Evolutionary conservation across 1,284 basidiomycete genomes (phyloP), one percentile per base, ranked within the genome.

Genomic region (Leccinum pallidistipes): DNA sequence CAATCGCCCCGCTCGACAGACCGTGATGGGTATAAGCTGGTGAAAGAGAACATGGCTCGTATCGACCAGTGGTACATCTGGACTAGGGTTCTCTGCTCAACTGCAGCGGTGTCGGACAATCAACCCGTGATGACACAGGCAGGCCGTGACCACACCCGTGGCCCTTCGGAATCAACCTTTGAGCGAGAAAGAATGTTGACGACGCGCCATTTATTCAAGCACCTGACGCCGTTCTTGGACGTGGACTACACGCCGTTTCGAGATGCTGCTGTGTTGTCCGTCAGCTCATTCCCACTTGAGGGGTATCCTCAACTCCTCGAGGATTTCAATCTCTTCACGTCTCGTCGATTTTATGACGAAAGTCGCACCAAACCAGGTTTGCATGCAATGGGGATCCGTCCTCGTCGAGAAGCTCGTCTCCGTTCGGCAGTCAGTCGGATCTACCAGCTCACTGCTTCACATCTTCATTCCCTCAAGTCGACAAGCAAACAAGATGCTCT

Each of bases 351-450:
- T 65, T 91, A 90, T 65, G 91, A 94, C 63, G 92, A 94, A 64
- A 80, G 83, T 32, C 77, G 86, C 60, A 76, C 80, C 14, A 92
- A 88, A 75, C 73, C 78, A 88, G 62, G 85, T 86, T 60, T 80
- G 81, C 7, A 80, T 89, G 50, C 82, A 83, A 73, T 75, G 6
- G 72, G 79, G 16, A 84, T 86, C 32, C 84, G 90, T 5, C 84
- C 81, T 56, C 84, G 90, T 51, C 82, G 89, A 53, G 91, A 94
- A 67, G 91, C 92, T 65, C 86, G 92, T 14, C 81, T 97, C 47
- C 92, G 93, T 76, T 93, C 92, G 1, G 91, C 94, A 12, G 87
- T 97, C n/a, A 92, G 92, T 7, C 88, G 93, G 52, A 95, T 97
- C 34, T 95, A 96, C 71, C 88, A 88, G 69, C 82, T 96, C 32